Percentiles rank a stretch among this genome's conserved stretches.
phyloP scores from a whole-genome alignment of 768 basidiomycete genomes.

The Sistotremastrum niveocremeum region DNA sequence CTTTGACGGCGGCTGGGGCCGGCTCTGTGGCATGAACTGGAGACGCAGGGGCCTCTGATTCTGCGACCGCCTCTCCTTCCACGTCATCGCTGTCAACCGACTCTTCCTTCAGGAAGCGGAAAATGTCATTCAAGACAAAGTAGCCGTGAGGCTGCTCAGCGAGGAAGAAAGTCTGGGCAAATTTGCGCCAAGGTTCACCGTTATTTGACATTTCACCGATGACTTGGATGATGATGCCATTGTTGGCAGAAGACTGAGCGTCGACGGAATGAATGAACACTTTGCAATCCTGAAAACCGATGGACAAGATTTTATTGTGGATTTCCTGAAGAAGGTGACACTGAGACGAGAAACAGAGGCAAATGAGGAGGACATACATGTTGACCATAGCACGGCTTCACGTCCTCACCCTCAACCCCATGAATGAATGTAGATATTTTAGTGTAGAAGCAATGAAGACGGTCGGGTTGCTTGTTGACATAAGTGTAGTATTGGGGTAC shows the following conservation, averaged over 20 bases:
- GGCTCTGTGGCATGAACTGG: conserved; percentile 16
- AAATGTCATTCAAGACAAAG: conserved; percentile 99
- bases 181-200: conserved; percentile 89
- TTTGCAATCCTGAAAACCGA: conserved; percentile 93
- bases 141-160: conserved; percentile 98
- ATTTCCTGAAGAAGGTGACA: conserved; percentile 56
- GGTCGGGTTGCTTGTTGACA: conserved; percentile 94
- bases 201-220: conserved; percentile 98
- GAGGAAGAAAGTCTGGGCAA: conserved; percentile 99
- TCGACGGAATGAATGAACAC: conserved; percentile 99
- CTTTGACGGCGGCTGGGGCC: conserved; percentile 10
- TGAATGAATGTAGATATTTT: conserved; percentile 96
- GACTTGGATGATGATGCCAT: conserved; percentile 97
- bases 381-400: conserved; percentile 81
- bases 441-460: conserved; percentile 98
- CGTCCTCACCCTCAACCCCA: conserved; percentile 93
- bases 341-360: background rate
- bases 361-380: conserved; percentile 42
- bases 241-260: conserved; percentile 86
- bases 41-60: conserved; percentile 12
- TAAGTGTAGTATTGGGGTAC: conserved; percentile 99
- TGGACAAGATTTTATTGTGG: conserved; percentile 86
- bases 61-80: conserved; percentile 31
- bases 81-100: conserved; percentile 63
- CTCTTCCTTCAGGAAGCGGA: conserved; percentile 98